Evolutionary conservation across 164 flowering plant genomes (phyloP).

Genomic region (Stephania japonica): DNA sequence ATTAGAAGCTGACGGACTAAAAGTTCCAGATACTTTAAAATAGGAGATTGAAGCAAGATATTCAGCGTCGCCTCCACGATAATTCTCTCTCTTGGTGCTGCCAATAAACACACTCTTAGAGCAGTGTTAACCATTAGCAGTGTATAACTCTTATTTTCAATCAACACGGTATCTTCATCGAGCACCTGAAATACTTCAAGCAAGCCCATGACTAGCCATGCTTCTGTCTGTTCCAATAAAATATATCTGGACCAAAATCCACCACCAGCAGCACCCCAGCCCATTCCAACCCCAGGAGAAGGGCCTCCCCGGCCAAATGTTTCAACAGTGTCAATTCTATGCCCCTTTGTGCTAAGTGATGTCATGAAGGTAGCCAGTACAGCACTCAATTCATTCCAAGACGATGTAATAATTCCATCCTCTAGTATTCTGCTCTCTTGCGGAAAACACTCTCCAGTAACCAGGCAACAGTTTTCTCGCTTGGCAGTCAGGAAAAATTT

Average conservation of each 20-base stretch:
- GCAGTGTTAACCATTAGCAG: slow-evolving; percentile 38
- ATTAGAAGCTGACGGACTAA: slow-evolving; percentile 31
- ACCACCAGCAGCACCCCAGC: slow-evolving; percentile 91
- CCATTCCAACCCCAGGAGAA: slow-evolving; percentile 87
- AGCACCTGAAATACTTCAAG: slow-evolving; percentile 34
- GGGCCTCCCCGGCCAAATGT: slow-evolving; percentile 92
- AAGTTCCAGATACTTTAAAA: slow-evolving; percentile 42
- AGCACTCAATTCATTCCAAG: slow-evolving; percentile 34
- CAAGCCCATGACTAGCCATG: slow-evolving; percentile 45
- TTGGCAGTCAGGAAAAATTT: slow-evolving; percentile 44
- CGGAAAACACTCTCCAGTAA: slow-evolving; percentile 17
- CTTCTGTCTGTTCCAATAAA: slow-evolving; percentile 56
- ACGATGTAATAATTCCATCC: slow-evolving; percentile 44
- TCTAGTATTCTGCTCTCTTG: slow-evolving; percentile 48
- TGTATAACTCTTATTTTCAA: slow-evolving; percentile 28
- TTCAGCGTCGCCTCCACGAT: slow-evolving; percentile 50
- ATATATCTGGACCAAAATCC: slow-evolving; percentile 76
- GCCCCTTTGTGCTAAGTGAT: slow-evolving; percentile 44
- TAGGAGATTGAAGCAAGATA: slow-evolving; percentile 46
- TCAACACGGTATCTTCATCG: slow-evolving; percentile 11
- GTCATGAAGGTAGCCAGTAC: slow-evolving; percentile 32
- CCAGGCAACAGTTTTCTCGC: slow-evolving; percentile 13
- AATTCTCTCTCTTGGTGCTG: slow-evolving; percentile 55
- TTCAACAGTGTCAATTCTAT: slow-evolving; percentile 45
- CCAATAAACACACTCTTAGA: slow-evolving; percentile 38